Evolutionary conservation across 345 rosid species (phyloP), one percentile per base, ranked within the genome.

Genomic region (Geranium brycei): DNA sequence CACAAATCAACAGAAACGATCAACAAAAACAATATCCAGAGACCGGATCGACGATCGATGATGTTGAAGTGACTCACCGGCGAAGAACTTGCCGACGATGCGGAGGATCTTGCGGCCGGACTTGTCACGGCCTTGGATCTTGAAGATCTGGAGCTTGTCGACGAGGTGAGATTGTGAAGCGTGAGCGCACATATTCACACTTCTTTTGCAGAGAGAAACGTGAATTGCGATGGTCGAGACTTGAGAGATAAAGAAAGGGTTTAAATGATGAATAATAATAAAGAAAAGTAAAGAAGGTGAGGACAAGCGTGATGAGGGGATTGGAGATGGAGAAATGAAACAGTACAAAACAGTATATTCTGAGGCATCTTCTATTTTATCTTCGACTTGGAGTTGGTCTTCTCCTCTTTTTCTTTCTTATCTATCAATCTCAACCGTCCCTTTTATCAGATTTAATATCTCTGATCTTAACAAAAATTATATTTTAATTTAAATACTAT

Each of bases 101-200:
- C 61, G 76, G 63, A 83, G 79, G 60, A 81, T 70, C 17, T 65
- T 71, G 17, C 65, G 82, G 61, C 82, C 78, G 16, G 59, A 81
- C 55, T 69, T 80, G 51, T 78, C 83, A 6, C 79, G 62, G 62
- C 88, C 85, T 63, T 78, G 77, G 69, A 81, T 35, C 73, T 67
- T 73, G 81, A 81, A 77, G 38, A 76, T 59, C 16, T 76, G 66
- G 30, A 75, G 79, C 71, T 78, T 75, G 17, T 73, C 75, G 17
- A 80, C 55, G 58, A 76, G 81, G 51, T 41, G 73, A n/a, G 68
- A 63, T 38, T 78, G 78, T 23, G 28, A 23, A 23, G 28, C 28
- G 17, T 80, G 82, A 23, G 28, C 28, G 28, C 28, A 23, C 41
- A 35, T 35, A 4, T 35, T 35, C 10, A 4, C 10, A 23, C 28